phyloP scores from a whole-genome alignment of 139 green algal species.

The Haematococcus lacustris region DNA sequence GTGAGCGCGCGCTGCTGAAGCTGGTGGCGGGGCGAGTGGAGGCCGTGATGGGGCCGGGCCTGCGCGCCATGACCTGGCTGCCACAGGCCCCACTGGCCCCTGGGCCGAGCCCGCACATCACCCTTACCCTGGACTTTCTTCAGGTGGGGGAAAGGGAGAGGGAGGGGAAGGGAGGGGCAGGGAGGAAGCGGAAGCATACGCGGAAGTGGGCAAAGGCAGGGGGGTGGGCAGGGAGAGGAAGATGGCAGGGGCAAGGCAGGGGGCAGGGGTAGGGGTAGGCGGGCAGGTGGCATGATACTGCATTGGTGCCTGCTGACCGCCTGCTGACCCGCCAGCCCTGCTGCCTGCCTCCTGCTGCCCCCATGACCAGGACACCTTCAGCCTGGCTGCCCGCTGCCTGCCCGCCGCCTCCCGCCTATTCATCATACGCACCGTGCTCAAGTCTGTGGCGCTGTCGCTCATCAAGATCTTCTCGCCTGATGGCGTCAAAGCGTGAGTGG shows the following conservation, averaged over 20 bases:
- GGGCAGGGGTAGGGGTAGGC: no score
- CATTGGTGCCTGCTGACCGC: no score
- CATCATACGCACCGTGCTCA: constrained; percentile 31
- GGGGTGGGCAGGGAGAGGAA: no score
- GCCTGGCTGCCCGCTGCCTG: no score
- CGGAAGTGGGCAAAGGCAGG: no score
- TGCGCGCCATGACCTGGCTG: constrained; percentile 31
- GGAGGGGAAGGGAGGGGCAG: no score
- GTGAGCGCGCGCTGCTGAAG: constrained; percentile 29
- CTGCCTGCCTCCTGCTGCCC: no score
- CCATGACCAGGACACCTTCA: no score
- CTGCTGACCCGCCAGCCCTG: no score
- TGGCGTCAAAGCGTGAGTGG: constrained; percentile 23
- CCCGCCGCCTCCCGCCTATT: constrained; percentile 28
- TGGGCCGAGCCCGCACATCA: constrained; percentile 23
- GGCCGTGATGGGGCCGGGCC: constrained; percentile 22
- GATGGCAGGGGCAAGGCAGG: no score
- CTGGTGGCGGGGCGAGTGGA: constrained; percentile 24
- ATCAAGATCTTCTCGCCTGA: constrained; percentile 41
- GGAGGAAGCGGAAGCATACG: no score
- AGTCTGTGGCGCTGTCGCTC: constrained; percentile 28
- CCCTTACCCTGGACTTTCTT: constrained; percentile 45
- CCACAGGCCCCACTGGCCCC: constrained; percentile 27
- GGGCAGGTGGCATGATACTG: no score
- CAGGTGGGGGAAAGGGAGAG: constrained; percentile 21